phyloP scores from a whole-genome alignment of 2,329 filamentous ascomycete genomes.

The Calonectria pseudoreteaudii region DNA sequence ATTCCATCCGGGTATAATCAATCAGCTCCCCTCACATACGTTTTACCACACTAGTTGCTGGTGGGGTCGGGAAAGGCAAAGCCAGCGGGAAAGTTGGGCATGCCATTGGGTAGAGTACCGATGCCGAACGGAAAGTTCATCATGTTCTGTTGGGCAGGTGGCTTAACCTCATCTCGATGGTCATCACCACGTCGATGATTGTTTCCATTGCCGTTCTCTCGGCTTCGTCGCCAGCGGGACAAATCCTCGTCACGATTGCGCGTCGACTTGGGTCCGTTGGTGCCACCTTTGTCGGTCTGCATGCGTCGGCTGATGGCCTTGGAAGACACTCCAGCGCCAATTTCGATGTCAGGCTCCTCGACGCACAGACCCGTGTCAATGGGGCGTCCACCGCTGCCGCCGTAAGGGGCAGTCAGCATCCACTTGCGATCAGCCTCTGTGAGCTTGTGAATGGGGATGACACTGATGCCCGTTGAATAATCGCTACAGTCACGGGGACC shows the following conservation, averaged over 20 bases:
- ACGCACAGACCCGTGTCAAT: slow-evolving; percentile 89
- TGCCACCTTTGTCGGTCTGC: slow-evolving; percentile 75
- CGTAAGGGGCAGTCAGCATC: slow-evolving; percentile 94
- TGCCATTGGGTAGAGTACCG: slow-evolving; percentile 54
- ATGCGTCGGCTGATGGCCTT: slow-evolving; percentile 82
- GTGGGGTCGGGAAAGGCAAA: slow-evolving; percentile 53
- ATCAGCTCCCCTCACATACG: slow-evolving; percentile 15
- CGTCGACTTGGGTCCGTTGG: slow-evolving; percentile 74
- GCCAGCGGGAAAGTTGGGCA: slow-evolving; percentile 56
- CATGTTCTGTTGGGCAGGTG: slow-evolving; percentile 36
- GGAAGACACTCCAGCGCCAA: slow-evolving; percentile 95
- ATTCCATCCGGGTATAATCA: slow-evolving; percentile 25
- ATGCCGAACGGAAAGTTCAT: slow-evolving; percentile 54
- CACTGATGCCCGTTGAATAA: slow-evolving; percentile 89
- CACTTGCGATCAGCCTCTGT: slow-evolving; percentile 98
- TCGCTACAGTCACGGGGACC: slow-evolving; percentile 97
- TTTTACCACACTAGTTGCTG: slow-evolving; percentile 28
- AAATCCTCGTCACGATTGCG: slow-evolving; percentile 55
- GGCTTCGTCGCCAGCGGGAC: slow-evolving; percentile 48
- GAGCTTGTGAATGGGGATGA: slow-evolving; percentile 91
- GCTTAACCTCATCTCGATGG: slow-evolving; percentile 30
- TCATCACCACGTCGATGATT: slow-evolving; percentile 35
- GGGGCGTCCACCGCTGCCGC: slow-evolving; percentile 85
- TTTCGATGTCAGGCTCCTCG: slow-evolving; percentile 98
- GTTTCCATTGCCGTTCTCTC: slow-evolving; percentile 43